These are phyloP conservation scores for Huntiella bhutanensis DNA, from an alignment of 2,329 filamentous ascomycete genomes.

Conservation along the genomic window DNA sequence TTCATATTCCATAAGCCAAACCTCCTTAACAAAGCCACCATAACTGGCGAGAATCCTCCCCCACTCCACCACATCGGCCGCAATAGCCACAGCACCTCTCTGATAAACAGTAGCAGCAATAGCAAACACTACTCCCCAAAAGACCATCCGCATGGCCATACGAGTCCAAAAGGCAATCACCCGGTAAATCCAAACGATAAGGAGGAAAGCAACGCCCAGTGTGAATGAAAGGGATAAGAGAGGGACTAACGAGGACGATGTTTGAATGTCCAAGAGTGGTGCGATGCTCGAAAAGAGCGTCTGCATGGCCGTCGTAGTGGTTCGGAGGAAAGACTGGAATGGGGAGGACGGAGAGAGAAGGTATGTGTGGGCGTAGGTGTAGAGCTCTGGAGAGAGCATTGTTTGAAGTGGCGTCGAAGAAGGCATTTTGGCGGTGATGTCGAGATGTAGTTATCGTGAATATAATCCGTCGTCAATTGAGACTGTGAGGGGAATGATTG, in stretches of 20 bases:
- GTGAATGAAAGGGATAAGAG: constrained; percentile 16
- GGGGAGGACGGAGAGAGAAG: constrained; percentile 28
- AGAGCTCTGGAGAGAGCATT: constrained; percentile 26
- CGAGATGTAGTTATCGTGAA: no score
- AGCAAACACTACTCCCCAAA: constrained; percentile 42
- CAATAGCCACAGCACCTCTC: constrained; percentile 45
- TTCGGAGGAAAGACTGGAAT: constrained; percentile 22
- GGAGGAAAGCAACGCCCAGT: constrained; percentile 17
- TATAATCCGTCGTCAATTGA: no score
- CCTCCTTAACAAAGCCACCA: constrained; percentile 28
- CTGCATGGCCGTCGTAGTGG: constrained; percentile 16
- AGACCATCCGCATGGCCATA: constrained; percentile 40
- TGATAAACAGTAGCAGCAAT: constrained; percentile 40
- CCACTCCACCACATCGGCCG: constrained; percentile 34
- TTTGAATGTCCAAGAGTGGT: constrained; percentile 23
- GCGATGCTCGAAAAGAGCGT: constrained; percentile 15
- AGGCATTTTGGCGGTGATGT: no score
- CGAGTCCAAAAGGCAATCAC: constrained; percentile 59
- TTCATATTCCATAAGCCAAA: constrained; percentile 39
- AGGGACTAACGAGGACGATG: constrained; percentile 18
- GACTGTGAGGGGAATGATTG: no score
- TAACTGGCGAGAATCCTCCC: constrained; percentile 27
- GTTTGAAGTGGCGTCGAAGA: constrained; percentile 19
- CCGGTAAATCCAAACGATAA: constrained; percentile 40
- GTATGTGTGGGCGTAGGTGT: constrained; percentile 27